Conservation (phyloP, 2,329 filamentous ascomycete genomes). For the Sporothrix curviconia region DNA sequence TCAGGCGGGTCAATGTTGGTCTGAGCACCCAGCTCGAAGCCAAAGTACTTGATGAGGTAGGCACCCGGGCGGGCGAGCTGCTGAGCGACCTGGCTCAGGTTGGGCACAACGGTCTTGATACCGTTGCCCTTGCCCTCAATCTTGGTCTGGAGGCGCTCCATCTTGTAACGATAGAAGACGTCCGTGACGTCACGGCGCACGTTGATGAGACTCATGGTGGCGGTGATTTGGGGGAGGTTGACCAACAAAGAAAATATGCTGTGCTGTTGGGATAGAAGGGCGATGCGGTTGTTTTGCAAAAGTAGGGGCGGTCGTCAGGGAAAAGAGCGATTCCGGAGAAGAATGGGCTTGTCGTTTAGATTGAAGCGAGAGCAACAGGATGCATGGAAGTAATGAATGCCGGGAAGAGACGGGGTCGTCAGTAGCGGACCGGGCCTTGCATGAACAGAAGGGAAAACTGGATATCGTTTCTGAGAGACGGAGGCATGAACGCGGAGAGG, state of each 20-base stretch:
- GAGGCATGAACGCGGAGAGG: conserved; percentile 47
- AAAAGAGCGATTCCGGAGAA: background rate
- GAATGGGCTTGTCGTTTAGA: conserved; percentile 11
- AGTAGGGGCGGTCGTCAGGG: background rate
- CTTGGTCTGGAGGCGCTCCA: conserved; percentile 98
- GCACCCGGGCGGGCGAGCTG: conserved; percentile 86
- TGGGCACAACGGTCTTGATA: conserved; percentile 98
- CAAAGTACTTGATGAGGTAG: conserved; percentile 99
- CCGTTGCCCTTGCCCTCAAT: conserved; percentile 99
- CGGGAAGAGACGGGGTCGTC: conserved; percentile 37
- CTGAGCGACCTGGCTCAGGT: conserved; percentile 85
- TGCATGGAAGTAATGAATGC: background rate
- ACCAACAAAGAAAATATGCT: background rate
- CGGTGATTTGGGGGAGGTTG: conserved; percentile 33
- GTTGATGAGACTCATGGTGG: conserved; percentile 94
- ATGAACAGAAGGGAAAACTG: conserved; percentile 51
- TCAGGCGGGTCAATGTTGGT: conserved; percentile 96
- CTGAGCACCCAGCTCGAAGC: conserved; percentile 96
- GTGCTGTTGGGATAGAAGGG: no score
- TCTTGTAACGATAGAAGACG: conserved; percentile 99
- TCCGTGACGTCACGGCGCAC: conserved; percentile 97
- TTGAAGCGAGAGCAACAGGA: background rate
- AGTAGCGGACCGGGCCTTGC: conserved; percentile 48
- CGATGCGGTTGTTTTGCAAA: background rate
- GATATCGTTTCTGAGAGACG: conserved; percentile 44